phyloP scores from a whole-genome alignment of 2,329 filamentous ascomycete genomes.

The Plectosphaerella cucumerina region DNA sequence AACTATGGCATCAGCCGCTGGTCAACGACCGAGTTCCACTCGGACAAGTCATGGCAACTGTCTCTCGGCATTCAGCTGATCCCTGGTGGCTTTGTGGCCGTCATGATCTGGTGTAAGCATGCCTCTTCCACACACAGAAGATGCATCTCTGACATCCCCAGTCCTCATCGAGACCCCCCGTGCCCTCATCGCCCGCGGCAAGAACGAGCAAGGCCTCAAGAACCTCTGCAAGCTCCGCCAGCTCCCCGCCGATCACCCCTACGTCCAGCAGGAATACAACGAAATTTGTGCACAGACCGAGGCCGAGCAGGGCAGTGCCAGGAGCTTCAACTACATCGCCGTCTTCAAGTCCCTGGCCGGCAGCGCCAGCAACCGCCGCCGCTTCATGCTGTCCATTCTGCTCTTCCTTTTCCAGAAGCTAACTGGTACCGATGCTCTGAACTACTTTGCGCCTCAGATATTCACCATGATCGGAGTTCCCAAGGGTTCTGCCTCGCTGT shows the following conservation, averaged over 20 bases:
- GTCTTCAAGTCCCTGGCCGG: constrained; percentile 26
- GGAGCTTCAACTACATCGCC: constrained; percentile 22
- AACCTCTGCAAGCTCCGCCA: constrained; percentile 33
- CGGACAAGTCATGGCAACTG: constrained; percentile 27
- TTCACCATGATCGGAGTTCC: constrained; percentile 33
- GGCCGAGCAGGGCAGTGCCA: constrained; percentile 5
- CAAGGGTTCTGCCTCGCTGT: constrained; percentile 21
- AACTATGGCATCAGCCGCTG: constrained; percentile 21
- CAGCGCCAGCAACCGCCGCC: constrained; percentile 23
- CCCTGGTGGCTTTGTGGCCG: constrained; percentile 28
- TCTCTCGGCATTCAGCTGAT: constrained; percentile 32
- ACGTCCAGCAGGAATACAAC: constrained; percentile 11
- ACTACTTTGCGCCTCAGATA: constrained; percentile 35
- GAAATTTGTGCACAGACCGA: constrained; percentile 12
- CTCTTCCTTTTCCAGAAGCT: constrained; percentile 36
- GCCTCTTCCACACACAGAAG: fast-evolving
- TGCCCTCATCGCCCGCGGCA: constrained; percentile 27
- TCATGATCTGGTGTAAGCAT: constrained; percentile 24
- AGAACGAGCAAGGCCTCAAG: constrained; percentile 26
- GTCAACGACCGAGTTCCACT: constrained; percentile 21
- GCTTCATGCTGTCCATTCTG: constrained; percentile 27
- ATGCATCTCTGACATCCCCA: constrained; percentile 1
- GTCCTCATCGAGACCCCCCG: constrained; percentile 14
- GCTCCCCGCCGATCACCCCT: constrained; percentile 10
- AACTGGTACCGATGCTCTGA: constrained; percentile 33